phyloP scores from a whole-genome alignment of 192 early-diverging fungal species.

The Pilobolus umbonatus region DNA sequence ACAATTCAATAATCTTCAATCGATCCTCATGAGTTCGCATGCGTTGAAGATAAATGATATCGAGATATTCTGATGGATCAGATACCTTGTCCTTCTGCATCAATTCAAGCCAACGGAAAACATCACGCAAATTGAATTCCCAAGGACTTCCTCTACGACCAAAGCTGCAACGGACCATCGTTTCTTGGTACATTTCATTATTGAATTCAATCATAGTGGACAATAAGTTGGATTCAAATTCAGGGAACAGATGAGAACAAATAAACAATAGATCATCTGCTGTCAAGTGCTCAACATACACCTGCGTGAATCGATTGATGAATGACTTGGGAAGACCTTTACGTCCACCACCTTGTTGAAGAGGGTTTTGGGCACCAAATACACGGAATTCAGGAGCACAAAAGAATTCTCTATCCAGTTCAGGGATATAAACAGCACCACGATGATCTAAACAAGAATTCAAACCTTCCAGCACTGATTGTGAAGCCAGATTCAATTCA shows the following conservation, averaged over 20 bases:
- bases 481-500: slow-evolving; percentile 97
- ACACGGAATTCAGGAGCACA: slow-evolving; percentile 82
- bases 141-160: slow-evolving; percentile 78
- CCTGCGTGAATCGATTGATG: slow-evolving; percentile 94
- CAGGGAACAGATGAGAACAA: slow-evolving; percentile 49
- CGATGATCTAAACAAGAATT: slow-evolving; percentile 99
- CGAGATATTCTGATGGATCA: slow-evolving; percentile 64
- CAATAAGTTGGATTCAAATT: slow-evolving; percentile 43
- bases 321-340: slow-evolving; percentile 98
- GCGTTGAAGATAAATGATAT: slow-evolving; percentile 84
- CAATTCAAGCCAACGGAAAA: slow-evolving; percentile 89
- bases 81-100: slow-evolving; percentile 48
- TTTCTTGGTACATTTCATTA: slow-evolving; percentile 77
- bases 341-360: slow-evolving; percentile 94
- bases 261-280: slow-evolving; percentile 80
- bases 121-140: slow-evolving; percentile 99
- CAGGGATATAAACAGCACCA: slow-evolving; percentile 91
- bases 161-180: slow-evolving; percentile 74
- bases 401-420: slow-evolving; percentile 84
- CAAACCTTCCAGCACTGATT: slow-evolving; percentile 96
- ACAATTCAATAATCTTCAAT: slow-evolving; percentile 48
- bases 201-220: slow-evolving; percentile 78
- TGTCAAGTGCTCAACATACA: slow-evolving; percentile 82
- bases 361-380: slow-evolving; percentile 97
- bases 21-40: slow-evolving; percentile 84